These are phyloP conservation scores for Retiboletus flavoniger DNA, from an alignment of 1,284 basidiomycete species.

Conservation along the genomic window DNA sequence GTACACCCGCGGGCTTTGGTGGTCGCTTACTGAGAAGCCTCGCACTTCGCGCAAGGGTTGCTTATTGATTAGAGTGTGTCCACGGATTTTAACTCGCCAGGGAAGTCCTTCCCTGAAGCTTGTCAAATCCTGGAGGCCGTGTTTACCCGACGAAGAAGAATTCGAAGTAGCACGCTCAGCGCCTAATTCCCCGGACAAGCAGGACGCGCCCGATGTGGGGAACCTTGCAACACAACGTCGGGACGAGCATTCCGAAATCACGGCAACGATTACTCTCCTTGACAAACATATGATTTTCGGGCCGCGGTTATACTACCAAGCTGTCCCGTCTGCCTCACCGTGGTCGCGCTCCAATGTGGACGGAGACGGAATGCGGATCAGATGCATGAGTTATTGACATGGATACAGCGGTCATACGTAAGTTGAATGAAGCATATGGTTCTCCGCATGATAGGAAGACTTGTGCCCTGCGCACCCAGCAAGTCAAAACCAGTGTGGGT, in stretches of 20 bases:
- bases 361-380: slow-evolving; percentile 18
- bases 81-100: slow-evolving; percentile 17
- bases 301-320: not conserved
- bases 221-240: slow-evolving; percentile 5
- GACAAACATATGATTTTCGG: slow-evolving; percentile 2
- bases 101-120: slow-evolving; percentile 3
- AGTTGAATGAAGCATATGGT: slow-evolving; percentile 4
- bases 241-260: slow-evolving; percentile 15
- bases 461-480: not conserved
- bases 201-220: slow-evolving; percentile 5
- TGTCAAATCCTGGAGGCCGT: slow-evolving; percentile 16
- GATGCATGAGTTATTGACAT: slow-evolving; percentile 12
- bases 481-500: not conserved
- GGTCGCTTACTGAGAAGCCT: slow-evolving; percentile 21
- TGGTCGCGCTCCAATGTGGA: slow-evolving; percentile 10
- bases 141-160: slow-evolving; percentile 2
- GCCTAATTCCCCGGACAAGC: slow-evolving; percentile 25
- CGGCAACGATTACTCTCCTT: slow-evolving; percentile 7
- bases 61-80: slow-evolving; percentile 12
- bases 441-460: not conserved
- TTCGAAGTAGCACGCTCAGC: not conserved
- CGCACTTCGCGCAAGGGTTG: slow-evolving; percentile 16
- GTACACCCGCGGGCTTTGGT: slow-evolving; percentile 20
- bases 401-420: slow-evolving; percentile 18
- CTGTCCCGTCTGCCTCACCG: slow-evolving; percentile 14